phyloP scores from a whole-genome alignment of 192 early-diverging fungal genomes.

The Lobulomyces angularis region DNA sequence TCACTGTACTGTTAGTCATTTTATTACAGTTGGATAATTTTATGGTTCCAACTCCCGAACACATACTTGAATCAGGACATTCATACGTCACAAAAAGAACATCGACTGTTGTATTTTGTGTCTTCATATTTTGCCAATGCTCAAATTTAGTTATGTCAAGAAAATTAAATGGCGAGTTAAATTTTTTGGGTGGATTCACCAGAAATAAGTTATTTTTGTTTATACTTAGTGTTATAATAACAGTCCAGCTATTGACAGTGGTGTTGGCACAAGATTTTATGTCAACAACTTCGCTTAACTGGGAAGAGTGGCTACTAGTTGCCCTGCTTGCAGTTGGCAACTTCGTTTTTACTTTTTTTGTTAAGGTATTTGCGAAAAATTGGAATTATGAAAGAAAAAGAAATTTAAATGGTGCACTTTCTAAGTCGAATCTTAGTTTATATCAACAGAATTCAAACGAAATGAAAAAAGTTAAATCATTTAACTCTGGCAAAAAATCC shows the following conservation, averaged over 20 bases:
- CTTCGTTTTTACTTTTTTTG: conserved; percentile 27
- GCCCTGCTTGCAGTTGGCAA: conserved; percentile 19
- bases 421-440: no score
- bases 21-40: conserved; percentile 10
- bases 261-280: conserved; percentile 23
- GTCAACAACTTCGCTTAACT: conserved; percentile 13
- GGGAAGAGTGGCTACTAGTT: conserved; percentile 32
- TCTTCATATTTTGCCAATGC: conserved; percentile 41
- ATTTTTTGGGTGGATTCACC: conserved; percentile 32
- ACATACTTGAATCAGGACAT: not conserved
- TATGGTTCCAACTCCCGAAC: conserved; percentile 5
- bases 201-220: conserved; percentile 33
- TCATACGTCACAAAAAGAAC: no score
- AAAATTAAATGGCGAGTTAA: conserved; percentile 41
- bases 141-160: conserved; percentile 37
- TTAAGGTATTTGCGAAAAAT: not conserved
- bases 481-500: no score
- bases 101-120: conserved; percentile 39
- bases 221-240: conserved; percentile 27
- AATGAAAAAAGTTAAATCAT: no score
- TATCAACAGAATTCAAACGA: no score
- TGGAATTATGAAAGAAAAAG: no score
- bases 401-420: no score
- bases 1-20: conserved; percentile 25
- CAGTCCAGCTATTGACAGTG: conserved; percentile 33